These are phyloP conservation scores for Ascochyta rabiei DNA, from an alignment of 2,329 filamentous ascomycete genomes.

Conservation along the genomic window DNA sequence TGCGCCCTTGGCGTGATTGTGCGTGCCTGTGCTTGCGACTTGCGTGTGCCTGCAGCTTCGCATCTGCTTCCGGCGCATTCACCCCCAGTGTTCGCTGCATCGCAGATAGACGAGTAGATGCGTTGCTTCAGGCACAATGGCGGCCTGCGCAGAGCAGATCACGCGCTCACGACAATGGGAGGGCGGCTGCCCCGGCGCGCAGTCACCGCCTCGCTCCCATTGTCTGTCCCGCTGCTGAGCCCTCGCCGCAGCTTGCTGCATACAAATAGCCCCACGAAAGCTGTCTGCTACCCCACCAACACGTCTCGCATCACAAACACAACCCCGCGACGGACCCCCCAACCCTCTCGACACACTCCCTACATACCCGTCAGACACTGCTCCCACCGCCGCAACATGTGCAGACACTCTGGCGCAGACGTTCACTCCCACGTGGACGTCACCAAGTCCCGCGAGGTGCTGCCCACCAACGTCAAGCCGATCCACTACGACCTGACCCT, in stretches of 20 bases:
- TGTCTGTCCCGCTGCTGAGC: conserved; percentile 21
- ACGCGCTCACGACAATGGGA: conserved; percentile 17
- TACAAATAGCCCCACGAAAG: conserved; percentile 35
- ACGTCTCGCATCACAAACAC: conserved; percentile 25
- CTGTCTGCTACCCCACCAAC: conserved; percentile 37
- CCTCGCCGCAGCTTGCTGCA: conserved; percentile 33
- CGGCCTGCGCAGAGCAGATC: conserved; percentile 30
- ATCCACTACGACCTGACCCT: conserved; percentile 88
- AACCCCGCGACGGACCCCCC: conserved; percentile 32
- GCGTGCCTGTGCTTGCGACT: too few relatives aligned
- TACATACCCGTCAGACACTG: conserved; percentile 60
- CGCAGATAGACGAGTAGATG: conserved; percentile 34
- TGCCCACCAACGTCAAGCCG: conserved; percentile 92
- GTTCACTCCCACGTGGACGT: conserved; percentile 64
- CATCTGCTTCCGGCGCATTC: conserved; percentile 12
- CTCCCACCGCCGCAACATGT: conserved; percentile 79
- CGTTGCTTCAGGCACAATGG: conserved; percentile 45
- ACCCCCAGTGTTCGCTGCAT: conserved; percentile 21
- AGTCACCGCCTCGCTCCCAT: conserved; percentile 31
- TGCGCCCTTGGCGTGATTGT: conserved; percentile 18
- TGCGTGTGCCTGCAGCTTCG: conserved; percentile 13
- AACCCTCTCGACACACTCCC: conserved; percentile 26
- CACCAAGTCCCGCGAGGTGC: conserved; percentile 75
- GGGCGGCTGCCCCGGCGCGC: conserved; percentile 11
- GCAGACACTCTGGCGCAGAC: conserved; percentile 65